Evolutionary conservation across 176 grass and related monocot genomes (phyloP).

Genomic region (Alopecurus myosuroides): DNA sequence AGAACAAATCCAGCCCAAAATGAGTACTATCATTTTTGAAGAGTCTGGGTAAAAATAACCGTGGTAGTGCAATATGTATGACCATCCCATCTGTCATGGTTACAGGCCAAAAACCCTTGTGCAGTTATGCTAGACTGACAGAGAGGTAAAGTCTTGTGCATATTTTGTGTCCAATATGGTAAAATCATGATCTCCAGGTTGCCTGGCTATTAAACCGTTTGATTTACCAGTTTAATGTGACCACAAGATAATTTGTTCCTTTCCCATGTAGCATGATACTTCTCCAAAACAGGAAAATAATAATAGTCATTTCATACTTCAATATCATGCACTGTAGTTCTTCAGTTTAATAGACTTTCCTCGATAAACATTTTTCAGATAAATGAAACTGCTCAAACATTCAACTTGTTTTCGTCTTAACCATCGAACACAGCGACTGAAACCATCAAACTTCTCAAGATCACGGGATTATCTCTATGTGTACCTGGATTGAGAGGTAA

Average conservation of each 20-base stretch:
- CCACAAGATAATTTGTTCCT: background rate
- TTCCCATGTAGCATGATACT: background rate
- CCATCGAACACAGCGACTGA: no score
- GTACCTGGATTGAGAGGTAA: no score
- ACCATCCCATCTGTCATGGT: background rate
- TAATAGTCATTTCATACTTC: background rate
- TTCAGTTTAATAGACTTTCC: background rate
- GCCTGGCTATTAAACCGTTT: background rate
- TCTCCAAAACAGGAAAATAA: background rate
- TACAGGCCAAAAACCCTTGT: background rate
- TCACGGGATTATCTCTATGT: no score
- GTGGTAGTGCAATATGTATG: background rate
- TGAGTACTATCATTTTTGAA: background rate
- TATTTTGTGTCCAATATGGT: background rate
- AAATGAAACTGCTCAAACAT: background rate
- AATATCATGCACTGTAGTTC: background rate
- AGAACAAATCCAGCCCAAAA: conserved; percentile 2
- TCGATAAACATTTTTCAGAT: background rate
- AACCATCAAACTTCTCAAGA: background rate
- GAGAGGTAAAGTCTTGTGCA: background rate
- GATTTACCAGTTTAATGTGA: no score
- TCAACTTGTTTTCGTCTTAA: no score
- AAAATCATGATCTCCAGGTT: background rate
- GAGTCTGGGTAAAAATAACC: background rate
- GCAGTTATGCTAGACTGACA: background rate